Base-by-base conservation (phyloP, 2,329 filamentous ascomycete species). In the Diplocarpon mali region DNA sequence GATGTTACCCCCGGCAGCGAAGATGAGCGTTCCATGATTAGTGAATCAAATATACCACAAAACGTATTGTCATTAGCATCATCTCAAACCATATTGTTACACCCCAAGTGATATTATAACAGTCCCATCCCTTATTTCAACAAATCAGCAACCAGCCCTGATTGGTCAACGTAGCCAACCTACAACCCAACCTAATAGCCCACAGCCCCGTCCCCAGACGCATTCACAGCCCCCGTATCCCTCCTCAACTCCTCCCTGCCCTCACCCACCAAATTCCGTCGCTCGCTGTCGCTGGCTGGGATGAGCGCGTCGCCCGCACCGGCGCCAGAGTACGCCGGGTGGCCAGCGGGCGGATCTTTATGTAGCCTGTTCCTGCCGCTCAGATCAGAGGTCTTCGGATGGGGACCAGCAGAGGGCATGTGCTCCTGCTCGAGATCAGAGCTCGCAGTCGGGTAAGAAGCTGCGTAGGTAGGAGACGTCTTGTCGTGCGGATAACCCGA, bases 291-390 rank as follows among this genome's bases (percentile, higher is more conserved):
- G 15, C 34, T 44, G 10, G 40, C 40, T n/a, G 29, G 44, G 15
- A 49, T 31, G 20, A 44, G 40, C 6, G 39, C 11, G 10, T 34
- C 41, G 4, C 16, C 17, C 2, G 9, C 16, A 14, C 37, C 35
- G 8, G 9, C 17, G 7, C 27, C 34, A 10, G 34, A 35, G 15
- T 14, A 15, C 32, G 53, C 53, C 11, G 53, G 52, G 39, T 57
- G 53, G 9, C 16, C 38, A 35, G 52, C 42, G 17, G 56, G 56
- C 40, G 55, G 53, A 15, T 53, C 56, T 34, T 58, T 58, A 29
- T 57, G 55, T 11, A 58, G 38, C 42, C 47, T 47, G 34, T 54
- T 53, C 1, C 49, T 40, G 7, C 50, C 54, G 40, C 46, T 49
- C 10, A 42, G 34, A 8, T 38, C 44, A 13, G 34, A 38, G 9